These are phyloP conservation scores for Botrytis tulipae DNA, from an alignment of 2,329 filamentous ascomycete species.

Conservation along the genomic window DNA sequence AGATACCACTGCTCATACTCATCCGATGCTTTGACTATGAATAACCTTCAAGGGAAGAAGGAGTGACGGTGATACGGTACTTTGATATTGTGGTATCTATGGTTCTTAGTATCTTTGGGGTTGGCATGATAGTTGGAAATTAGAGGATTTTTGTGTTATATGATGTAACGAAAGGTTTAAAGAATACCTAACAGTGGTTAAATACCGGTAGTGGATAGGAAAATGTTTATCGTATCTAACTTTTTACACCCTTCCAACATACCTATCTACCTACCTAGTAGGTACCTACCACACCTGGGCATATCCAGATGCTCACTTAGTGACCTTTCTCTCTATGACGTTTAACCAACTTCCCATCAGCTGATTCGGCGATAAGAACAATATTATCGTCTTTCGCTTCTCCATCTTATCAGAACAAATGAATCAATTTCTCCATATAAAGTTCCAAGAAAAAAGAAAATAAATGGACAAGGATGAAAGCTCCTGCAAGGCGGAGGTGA, in stretches of 20 bases:
- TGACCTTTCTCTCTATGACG: background rate
- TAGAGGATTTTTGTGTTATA: background rate
- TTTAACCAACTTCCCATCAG: background rate
- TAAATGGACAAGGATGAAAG: constrained; percentile 9
- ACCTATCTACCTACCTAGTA: no score
- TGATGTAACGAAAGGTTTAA: background rate
- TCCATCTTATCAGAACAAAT: background rate
- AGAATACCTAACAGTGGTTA: no score
- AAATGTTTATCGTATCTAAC: background rate
- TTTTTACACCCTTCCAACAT: background rate
- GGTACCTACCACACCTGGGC: no score
- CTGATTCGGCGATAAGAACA: background rate
- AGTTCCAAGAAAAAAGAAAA: background rate
- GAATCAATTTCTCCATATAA: background rate
- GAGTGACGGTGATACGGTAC: no score
- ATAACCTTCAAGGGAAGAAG: no score
- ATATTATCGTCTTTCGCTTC: constrained; percentile 1
- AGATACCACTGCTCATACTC: no score
- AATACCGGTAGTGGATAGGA: background rate
- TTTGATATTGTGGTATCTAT: background rate
- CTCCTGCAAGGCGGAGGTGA: background rate
- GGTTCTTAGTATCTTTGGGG: background rate
- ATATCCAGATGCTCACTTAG: no score
- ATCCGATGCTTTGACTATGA: no score
- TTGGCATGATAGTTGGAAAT: background rate